Base-by-base conservation (phyloP, 2,329 filamentous ascomycete genomes). In the Xylaria sp. region DNA sequence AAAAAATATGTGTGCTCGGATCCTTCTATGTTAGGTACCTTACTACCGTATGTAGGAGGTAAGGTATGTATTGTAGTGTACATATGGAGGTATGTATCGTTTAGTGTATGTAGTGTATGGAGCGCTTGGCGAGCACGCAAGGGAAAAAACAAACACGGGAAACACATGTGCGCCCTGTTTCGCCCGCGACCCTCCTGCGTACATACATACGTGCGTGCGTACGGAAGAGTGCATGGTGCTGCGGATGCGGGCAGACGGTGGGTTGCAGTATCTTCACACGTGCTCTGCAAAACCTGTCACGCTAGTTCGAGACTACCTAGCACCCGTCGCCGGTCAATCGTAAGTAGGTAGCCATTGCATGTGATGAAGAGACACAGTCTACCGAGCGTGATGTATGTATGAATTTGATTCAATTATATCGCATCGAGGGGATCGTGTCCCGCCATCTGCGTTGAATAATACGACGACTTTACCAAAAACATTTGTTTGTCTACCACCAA, bases 231-330 rank as follows among this genome's bases (percentile, higher is more conserved):
- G 23, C 23, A 30, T 30, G 23, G 23, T 30, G 23, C 23, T 30
- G 23, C 37, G 49, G 52, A 30, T 57, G 44, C 16, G 4, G 34
- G 54, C 58, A 60, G 42, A 57, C 49, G 58, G 60, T 58, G 62
- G 62, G 62, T 64, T 60, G 44, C 60, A 64, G 23, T 62, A 60
- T 62, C 58, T 30, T 62, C 60, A 62, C 62, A 57, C 60, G 44
- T 64, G 62, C 34, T 35, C 52, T 18, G 47, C 42, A 39, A 19
- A 54, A 47, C 54, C 23, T 30, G 35, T 49, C 42, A 18, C 44
- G 42, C 34, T 42, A 46, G 11, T n/a, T 46, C 13, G 5, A 23
- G 11, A 10, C 59, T 16, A 16, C 16, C 16, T 52, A 62, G 59
- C 55, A 57, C 55, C 46, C 18, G 19, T 46, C 46, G 19, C 39